Base-by-base conservation (phyloP, 2,329 filamentous ascomycete species). In the Dryadomyces sulphureus region DNA sequence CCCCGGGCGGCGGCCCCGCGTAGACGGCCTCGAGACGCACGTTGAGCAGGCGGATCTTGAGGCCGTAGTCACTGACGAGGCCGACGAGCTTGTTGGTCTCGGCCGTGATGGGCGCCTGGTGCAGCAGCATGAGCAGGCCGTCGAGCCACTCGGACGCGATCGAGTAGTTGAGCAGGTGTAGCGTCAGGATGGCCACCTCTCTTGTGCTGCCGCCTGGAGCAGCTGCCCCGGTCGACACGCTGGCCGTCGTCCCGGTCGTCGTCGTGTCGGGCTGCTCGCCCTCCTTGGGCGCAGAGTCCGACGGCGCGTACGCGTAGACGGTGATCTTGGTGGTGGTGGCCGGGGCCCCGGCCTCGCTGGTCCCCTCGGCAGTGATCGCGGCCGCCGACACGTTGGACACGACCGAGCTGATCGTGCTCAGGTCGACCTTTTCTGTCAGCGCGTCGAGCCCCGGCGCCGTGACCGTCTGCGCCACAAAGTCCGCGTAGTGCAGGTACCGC, bases 81-180 rank as follows among this genome's bases (percentile, higher is more conserved):
- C 81, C 79, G 45, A 95, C 81, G 50, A 96, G 67, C 62, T 92
- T 93, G 59, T 83, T 90, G 32, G 92, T 96, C 65, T 96, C 90
- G 3, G 88, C 78, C n/a, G 92, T 98, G 59, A 98, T 95, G 19
- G 92, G 92, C 49, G 89, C 79, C 63, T 98, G 92, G 58, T 93
- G 88, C 21, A 98, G 72, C 46, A 98, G 70, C 88, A 98, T 94
- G 47, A 96, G 72, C 52, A 98, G 66, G 1, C 92, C 92, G 60
- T 98, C 92, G 5, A 98, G 72, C 92, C 92, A 98, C 64, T 98
- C 92, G 1, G 88, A 93, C 9, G 92, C 92, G 41, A 92, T 67
- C 52, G 79, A 85, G 59, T 92, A 83, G 48, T 79, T 84, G 49
- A 79, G 68, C 6, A 90, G 89, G 60, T 87, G 80, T 45, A 98